phyloP scores from a whole-genome alignment of 1,284 basidiomycete genomes.

The Cryptococcus sp. region DNA sequence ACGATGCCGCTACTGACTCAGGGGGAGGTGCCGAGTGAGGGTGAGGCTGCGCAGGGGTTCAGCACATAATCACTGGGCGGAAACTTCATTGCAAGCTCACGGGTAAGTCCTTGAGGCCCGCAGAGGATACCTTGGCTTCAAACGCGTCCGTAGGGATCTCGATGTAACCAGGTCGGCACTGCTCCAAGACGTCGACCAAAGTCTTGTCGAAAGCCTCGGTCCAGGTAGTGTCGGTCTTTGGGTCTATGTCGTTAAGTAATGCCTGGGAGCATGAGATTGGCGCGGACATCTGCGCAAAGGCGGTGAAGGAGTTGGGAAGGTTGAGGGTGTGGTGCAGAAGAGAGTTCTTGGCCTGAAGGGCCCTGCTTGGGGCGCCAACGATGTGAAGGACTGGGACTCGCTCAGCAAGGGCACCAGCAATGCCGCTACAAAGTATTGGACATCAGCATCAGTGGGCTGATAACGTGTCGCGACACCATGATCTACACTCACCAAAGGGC shows the following conservation, averaged over 20 bases:
- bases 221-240: slow-evolving; percentile 56
- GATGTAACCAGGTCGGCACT: slow-evolving; percentile 85
- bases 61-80: not conserved
- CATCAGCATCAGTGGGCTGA: not conserved
- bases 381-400: slow-evolving; percentile 91
- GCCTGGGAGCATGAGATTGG: slow-evolving; percentile 76
- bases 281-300: slow-evolving; percentile 73
- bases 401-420: slow-evolving; percentile 65
- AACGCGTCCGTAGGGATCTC: slow-evolving; percentile 85
- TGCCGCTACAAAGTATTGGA: slow-evolving; percentile 46
- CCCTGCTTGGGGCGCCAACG: slow-evolving; percentile 73
- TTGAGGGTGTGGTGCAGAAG: slow-evolving; percentile 83
- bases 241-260: slow-evolving; percentile 59
- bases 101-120: slow-evolving; percentile 67
- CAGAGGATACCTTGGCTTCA: slow-evolving; percentile 66
- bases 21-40: slow-evolving; percentile 46
- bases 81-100: slow-evolving; percentile 21
- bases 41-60: slow-evolving; percentile 45
- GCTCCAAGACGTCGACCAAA: slow-evolving; percentile 67
- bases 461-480: not conserved
- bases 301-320: slow-evolving; percentile 70
- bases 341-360: slow-evolving; percentile 57
- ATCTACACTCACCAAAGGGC: slow-evolving; percentile 59
- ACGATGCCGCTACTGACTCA: slow-evolving; percentile 22
- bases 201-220: slow-evolving; percentile 75